These are phyloP conservation scores for Thyridium curvatum DNA, from an alignment of 2,329 filamentous ascomycete genomes.

Conservation along the genomic window DNA sequence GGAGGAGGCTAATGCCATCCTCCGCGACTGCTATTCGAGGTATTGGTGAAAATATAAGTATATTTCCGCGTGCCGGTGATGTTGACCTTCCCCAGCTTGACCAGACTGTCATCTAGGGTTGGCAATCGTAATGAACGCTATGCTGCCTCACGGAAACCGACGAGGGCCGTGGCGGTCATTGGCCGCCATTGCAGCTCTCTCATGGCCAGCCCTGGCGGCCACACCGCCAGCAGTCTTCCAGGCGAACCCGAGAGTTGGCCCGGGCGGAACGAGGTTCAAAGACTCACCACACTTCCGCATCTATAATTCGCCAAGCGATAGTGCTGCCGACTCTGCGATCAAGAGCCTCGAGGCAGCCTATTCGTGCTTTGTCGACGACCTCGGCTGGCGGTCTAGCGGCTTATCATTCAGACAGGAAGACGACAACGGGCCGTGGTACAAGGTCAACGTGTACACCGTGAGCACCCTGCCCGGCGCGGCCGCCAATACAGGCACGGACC, in stretches of 20 bases:
- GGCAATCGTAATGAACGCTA: too few species aligned
- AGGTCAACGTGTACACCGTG: constrained; percentile 40
- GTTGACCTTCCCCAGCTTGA: too few species aligned
- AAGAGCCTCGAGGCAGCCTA: constrained; percentile 38
- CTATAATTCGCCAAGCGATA: constrained; percentile 20
- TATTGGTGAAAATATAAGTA: too few species aligned
- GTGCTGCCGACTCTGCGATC: constrained; percentile 22
- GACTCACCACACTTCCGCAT: constrained; percentile 33
- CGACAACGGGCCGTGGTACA: constrained; percentile 32
- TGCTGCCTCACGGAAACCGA: too few species aligned
- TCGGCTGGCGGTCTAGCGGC: constrained; percentile 26
- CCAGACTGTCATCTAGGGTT: too few species aligned
- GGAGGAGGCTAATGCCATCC: too few species aligned
- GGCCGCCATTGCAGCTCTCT: neutral
- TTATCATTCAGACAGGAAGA: constrained; percentile 17
- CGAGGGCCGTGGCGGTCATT: too few species aligned
- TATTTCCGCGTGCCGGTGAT: too few species aligned
- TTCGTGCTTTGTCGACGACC: constrained; percentile 22
- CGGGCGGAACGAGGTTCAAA: constrained; percentile 21
- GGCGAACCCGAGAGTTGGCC: constrained; percentile 15
- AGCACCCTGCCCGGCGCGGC: constrained; percentile 27
- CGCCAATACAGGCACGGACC: constrained; percentile 28
- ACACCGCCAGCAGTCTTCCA: constrained; percentile 19
- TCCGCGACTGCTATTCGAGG: too few species aligned
- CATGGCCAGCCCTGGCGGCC: constrained; percentile 6